Conservation (phyloP, 1,284 basidiomycete species). For the Ganoderma boninense region DNA sequence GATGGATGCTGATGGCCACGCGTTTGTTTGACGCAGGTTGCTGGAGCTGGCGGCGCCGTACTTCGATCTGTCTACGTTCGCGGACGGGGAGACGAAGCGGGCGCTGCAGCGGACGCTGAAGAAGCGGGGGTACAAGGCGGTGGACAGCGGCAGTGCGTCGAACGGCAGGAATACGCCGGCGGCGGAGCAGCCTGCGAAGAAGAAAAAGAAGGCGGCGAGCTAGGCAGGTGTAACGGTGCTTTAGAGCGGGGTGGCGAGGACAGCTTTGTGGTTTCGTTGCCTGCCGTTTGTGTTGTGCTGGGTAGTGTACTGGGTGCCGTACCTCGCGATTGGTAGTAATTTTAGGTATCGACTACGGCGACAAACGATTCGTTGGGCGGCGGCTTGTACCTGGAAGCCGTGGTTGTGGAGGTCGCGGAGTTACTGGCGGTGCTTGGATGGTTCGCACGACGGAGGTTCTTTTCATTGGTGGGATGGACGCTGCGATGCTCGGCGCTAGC, state of each 20-base stretch:
- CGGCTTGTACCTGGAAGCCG: background rate
- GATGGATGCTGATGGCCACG: background rate
- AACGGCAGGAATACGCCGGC: conserved; percentile 23
- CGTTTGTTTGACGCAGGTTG: conserved; percentile 59
- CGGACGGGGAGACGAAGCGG: conserved; percentile 79
- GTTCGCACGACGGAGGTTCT: background rate
- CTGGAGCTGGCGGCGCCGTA: conserved; percentile 85
- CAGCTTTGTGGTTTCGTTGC: background rate
- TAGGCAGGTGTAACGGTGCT: background rate
- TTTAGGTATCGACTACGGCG: background rate
- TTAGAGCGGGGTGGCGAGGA: background rate
- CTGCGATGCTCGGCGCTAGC: background rate
- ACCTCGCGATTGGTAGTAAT: background rate
- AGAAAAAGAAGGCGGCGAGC: conserved; percentile 13
- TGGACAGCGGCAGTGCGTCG: conserved; percentile 11
- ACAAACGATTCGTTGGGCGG: background rate
- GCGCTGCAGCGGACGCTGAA: conserved; percentile 60
- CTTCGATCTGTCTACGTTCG: conserved; percentile 77
- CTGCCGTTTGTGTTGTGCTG: background rate
- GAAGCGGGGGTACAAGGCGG: conserved; percentile 49
- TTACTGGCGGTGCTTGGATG: background rate
- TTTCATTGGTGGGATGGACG: background rate
- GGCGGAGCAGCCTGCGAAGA: conserved; percentile 15
- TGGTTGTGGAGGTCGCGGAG: background rate
- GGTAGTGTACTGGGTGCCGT: background rate